Base-by-base conservation (phyloP, 345 rosid species). In the Brassica rapa region DNA sequence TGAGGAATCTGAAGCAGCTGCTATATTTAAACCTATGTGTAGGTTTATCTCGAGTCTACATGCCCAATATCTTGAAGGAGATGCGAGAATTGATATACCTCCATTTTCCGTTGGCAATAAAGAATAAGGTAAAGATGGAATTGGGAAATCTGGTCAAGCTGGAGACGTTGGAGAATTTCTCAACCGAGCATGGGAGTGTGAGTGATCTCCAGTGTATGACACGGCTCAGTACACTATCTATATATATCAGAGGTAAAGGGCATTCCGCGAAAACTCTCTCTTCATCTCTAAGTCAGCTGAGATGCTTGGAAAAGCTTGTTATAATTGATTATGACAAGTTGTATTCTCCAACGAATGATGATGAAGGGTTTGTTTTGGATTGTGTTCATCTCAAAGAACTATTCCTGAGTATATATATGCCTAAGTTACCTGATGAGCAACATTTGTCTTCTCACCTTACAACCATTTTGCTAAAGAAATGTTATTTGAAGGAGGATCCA, bases 371-470 rank as follows among this genome's bases (percentile, higher is more conserved):
- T 2, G 46, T 63, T 49, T 64, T 21, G 37, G 63, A 64, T 63
- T 82, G 32, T 8, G 0, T 35, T 24, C 19, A 67, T 56, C 59
- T 75, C 82, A 19, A 19, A 19, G 19, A 19, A 19, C 19, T 19
- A 19, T 19, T 19, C 19, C 19, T 19, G 19, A 19, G 19, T 19
- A 19, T 19, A 59, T 59, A 59, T 11, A 59, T 24, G 32, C 63
- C 63, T 24, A 55, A 21, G 4, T 12, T 70, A 33, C 86, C 83
- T 5, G 72, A 60, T 12, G 57, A 39, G 30, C 15, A 71, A 23
- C 74, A 75, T 0, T 81, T 43, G 12, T 75, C 85, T 43, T 57
- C 71, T 2, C 62, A 68, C 71, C 72, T 86, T 24, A 8, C 82
- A 15, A 75, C 71, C 74, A 56, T 87, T 21, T 8, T 6, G 10